A percentile compares a stretch with the other conserved stretches of the same genome.
Conservation (phyloP, 2,329 filamentous ascomycete species). For the Beauveria sp. region DNA sequence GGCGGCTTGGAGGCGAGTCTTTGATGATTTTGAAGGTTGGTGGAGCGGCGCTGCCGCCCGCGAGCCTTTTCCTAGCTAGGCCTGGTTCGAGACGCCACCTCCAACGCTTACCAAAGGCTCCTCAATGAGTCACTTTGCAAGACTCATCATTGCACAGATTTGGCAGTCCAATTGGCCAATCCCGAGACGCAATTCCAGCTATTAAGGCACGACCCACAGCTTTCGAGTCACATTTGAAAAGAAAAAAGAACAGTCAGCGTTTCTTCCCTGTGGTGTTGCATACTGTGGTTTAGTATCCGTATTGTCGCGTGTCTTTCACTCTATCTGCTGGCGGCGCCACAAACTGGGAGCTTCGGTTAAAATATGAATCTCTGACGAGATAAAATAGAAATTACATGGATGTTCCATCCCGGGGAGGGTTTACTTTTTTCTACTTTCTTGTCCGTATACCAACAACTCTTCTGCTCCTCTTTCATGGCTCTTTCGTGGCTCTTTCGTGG, state of each 20-base stretch:
- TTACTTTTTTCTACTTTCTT: too few relatives aligned
- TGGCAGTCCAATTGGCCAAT: slow-evolving; percentile 4
- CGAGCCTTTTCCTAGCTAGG: slow-evolving; percentile 3
- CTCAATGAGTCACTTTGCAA: slow-evolving; percentile 8
- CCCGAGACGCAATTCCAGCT: background rate
- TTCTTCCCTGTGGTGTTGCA: background rate
- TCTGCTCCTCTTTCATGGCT: too few relatives aligned
- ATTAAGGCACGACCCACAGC: background rate
- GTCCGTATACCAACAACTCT: too few relatives aligned
- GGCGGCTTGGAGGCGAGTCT: background rate
- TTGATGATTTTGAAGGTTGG: slow-evolving; percentile 12
- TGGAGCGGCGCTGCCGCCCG: background rate
- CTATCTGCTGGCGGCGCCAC: too few relatives aligned
- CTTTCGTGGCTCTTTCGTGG: too few relatives aligned
- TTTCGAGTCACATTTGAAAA: slow-evolving; percentile 1
- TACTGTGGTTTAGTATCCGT: background rate
- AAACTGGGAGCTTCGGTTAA: too few relatives aligned
- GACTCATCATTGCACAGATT: background rate
- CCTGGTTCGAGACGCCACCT: slow-evolving; percentile 10
- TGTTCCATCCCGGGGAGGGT: too few relatives aligned
- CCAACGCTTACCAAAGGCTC: background rate
- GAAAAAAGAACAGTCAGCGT: too few relatives aligned
- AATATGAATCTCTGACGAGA: too few relatives aligned
- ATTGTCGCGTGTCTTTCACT: background rate
- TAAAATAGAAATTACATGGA: too few relatives aligned